A percentile compares a stretch with the other conserved stretches of the same genome.
Evolutionary conservation across 139 green algal genomes (phyloP).

Genomic region (Bryopsis sp.): DNA sequence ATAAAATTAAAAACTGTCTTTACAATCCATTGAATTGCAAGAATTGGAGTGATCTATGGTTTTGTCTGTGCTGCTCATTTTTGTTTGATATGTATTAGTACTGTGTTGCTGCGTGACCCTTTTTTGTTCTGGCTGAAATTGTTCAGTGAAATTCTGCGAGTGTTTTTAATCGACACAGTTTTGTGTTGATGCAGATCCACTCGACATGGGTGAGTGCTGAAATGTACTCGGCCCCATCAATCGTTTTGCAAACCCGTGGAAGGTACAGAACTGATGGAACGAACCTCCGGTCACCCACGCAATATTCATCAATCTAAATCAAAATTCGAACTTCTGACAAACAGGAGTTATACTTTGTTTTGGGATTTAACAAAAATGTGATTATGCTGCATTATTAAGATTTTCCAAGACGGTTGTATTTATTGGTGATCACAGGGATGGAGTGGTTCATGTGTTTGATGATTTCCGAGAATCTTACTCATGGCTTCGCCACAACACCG

Average conservation of each 20-base stretch:
- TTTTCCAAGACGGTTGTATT: no score
- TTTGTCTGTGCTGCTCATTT: no score
- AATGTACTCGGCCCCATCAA: conserved; percentile 89
- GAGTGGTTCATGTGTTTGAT: conserved; percentile 67
- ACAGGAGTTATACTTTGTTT: background rate
- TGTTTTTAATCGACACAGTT: no score
- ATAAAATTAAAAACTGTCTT: no score
- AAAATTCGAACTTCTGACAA: background rate
- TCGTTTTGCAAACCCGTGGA: conserved; percentile 74
- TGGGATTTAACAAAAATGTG: no score
- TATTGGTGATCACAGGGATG: conserved; percentile 21
- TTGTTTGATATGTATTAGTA: no score
- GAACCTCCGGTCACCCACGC: no score
- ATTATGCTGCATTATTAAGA: no score
- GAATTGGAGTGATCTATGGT: no score
- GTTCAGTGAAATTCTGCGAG: no score
- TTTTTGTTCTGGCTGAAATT: background rate
- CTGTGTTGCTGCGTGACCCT: no score
- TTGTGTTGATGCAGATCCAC: conserved; percentile 4
- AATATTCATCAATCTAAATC: background rate
- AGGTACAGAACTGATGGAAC: background rate
- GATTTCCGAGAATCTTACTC: conserved; percentile 76
- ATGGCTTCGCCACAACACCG: conserved; percentile 83
- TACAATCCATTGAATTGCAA: no score
- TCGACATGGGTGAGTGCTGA: conserved; percentile 54